A percentile compares a stretch with the other conserved stretches of the same genome.
Evolutionary conservation across 2,329 filamentous ascomycete species (phyloP).

Genomic region (Torrubiellomyces zombiae): DNA sequence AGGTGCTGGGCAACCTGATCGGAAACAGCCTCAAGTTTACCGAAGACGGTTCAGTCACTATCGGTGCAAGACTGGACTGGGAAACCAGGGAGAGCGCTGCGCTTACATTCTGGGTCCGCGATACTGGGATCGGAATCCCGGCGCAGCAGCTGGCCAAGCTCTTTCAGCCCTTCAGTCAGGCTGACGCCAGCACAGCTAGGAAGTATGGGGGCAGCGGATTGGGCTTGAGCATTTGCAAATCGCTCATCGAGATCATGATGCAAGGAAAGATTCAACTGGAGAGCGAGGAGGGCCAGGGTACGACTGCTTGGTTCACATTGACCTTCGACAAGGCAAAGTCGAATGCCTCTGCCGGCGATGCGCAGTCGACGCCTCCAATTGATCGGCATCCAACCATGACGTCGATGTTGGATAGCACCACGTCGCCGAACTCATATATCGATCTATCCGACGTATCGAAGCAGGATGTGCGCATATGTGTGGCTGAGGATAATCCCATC

Average conservation of each 20-base stretch:
- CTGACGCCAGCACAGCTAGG: constrained; percentile 74
- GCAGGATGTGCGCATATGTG: constrained; percentile 70
- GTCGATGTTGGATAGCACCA: constrained; percentile 19
- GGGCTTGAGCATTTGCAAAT: constrained; percentile 87
- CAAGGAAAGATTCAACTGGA: constrained; percentile 71
- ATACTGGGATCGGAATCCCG: constrained; percentile 84
- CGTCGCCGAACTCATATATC: constrained; percentile 29
- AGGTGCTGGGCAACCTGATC: constrained; percentile 66
- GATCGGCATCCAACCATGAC: constrained; percentile 17
- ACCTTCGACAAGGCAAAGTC: constrained; percentile 67
- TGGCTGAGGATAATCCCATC: constrained; percentile 89
- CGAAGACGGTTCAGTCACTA: constrained; percentile 68
- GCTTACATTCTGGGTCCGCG: constrained; percentile 70
- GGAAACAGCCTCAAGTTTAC: constrained; percentile 94
- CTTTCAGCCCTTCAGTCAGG: constrained; percentile 86
- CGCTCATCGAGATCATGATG: constrained; percentile 83
- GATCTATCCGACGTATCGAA: constrained; percentile 60
- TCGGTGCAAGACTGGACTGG: constrained; percentile 55
- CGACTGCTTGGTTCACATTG: constrained; percentile 62
- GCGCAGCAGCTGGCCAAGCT: constrained; percentile 68
- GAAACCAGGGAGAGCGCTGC: constrained; percentile 56
- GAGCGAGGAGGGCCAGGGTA: constrained; percentile 56
- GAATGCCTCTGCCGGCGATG: constrained; percentile 40
- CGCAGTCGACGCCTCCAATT: constrained; percentile 18
- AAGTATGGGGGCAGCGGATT: constrained; percentile 88